Evolutionary conservation across 116 monocot species (phyloP).

Genomic region (Cymodocea nodosa): DNA sequence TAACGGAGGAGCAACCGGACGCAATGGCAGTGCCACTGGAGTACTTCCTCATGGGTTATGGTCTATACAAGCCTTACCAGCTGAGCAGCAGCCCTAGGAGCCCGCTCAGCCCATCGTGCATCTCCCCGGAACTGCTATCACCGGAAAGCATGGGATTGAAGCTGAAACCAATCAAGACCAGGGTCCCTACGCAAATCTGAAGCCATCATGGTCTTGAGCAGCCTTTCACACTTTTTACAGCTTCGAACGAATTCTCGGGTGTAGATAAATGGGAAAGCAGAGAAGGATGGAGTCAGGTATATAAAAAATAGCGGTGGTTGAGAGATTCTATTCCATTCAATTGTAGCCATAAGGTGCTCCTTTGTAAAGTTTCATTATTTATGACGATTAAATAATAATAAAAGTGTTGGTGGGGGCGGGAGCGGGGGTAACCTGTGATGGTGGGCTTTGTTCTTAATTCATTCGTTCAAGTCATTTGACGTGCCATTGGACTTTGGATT

Average conservation of each 20-base stretch:
- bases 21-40: conserved; percentile 94
- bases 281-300: not conserved
- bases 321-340: conserved; percentile 14
- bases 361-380: conserved; percentile 35
- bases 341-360: conserved; percentile 17
- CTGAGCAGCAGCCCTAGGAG: conserved; percentile 65
- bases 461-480: not conserved
- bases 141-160: conserved; percentile 99
- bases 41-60: conserved; percentile 82
- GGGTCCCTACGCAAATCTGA: conserved; percentile 43
- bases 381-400: conserved; percentile 15
- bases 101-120: conserved; percentile 84
- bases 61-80: conserved; percentile 63
- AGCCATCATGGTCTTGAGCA: too few relatives aligned
- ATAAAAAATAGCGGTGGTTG: not conserved
- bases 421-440: not conserved
- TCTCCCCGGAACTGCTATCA: conserved; percentile 77
- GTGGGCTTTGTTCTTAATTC: not conserved
- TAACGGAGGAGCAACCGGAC: conserved; percentile 92
- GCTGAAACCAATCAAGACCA: conserved; percentile 92
- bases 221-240: conserved; percentile 1
- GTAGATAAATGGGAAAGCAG: conserved; percentile 7
- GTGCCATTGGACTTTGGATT: not conserved
- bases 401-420: conserved; percentile 3
- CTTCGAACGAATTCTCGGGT: conserved; percentile 2